Base-by-base conservation (phyloP, 805 yeast genomes). In the Saccharomycopsis synnaedendra region DNA sequence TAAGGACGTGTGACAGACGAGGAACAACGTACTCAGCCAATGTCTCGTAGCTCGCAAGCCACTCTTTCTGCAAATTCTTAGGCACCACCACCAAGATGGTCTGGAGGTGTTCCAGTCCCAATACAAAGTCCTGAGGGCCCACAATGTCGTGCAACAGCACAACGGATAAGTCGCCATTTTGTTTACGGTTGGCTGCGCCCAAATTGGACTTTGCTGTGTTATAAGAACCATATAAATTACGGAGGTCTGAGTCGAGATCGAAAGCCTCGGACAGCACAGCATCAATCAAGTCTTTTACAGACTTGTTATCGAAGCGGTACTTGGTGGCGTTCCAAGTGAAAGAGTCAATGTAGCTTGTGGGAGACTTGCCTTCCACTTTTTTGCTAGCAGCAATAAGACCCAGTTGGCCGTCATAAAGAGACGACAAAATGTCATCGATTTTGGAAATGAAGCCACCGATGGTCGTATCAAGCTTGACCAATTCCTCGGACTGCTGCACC, bases 51-150 rank as follows among this genome's bases (percentile, higher is more conserved):
- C 72, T 59, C 53, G 68, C 66, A 51, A 80, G 64, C 60, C 88
- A 93, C 35, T 77, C 82, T 40, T 70, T 64, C 51, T 74, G 70
- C 54, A 74, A 66, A 49, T 65, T 64, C 59, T 78, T 78, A 47
- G 97, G 97, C 29, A 93, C 95, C 0, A 90, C 98, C 45, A 93
- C 71, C 49, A 93, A 70, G n/a, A 86, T 71, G 0, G 96, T 87
- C 43, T 80, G 79, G 60, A 93, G 73, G 64, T 89, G 85, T 54
- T 90, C 97, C 4, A 95, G 84, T 57, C 79, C 77, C 55, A 84
- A 69, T 10, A 93, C 89, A 62, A 93, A 85, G 59, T 93, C 87
- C 45, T 79, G 78, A 7, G 87, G 82, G 45, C 76, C 75, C 45
- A 93, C 96, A 48, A 90, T 75, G 59, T 86, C 93, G 61, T 90